Conservation (phyloP, 83 land plant genomes). For the Thuja plicata region DNA sequence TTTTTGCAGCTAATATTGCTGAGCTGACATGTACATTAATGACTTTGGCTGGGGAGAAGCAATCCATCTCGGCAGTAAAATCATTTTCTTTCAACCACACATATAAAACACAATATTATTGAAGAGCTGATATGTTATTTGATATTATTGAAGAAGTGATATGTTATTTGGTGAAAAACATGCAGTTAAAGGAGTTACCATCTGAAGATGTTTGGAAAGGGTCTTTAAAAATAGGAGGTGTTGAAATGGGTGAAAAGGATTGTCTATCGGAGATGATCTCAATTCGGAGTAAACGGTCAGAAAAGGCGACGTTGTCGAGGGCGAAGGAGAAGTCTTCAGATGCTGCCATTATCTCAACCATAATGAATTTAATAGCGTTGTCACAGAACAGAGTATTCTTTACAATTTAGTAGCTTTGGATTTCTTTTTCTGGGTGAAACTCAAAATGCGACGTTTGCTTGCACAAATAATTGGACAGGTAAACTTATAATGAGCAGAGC, state of each 20-base stretch:
- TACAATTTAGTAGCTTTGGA: too few relatives aligned
- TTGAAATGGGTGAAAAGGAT: not conserved
- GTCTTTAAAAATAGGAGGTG: not conserved
- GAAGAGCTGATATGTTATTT: too few relatives aligned
- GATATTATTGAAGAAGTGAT: too few relatives aligned
- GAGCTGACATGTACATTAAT: slow-evolving; percentile 50
- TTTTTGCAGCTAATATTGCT: slow-evolving; percentile 55
- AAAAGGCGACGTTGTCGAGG: not conserved
- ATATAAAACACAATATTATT: too few relatives aligned
- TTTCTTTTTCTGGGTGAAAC: too few relatives aligned
- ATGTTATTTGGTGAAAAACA: too few relatives aligned
- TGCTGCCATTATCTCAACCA: not conserved
- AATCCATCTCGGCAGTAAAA: too few relatives aligned
- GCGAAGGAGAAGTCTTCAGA: not conserved
- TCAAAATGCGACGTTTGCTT: too few relatives aligned
- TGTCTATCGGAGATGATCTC: not conserved
- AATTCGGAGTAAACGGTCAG: not conserved
- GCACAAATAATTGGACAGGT: too few relatives aligned
- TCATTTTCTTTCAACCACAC: not conserved
- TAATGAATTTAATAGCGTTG: not conserved
- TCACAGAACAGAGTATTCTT: not conserved
- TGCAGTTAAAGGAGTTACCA: not conserved
- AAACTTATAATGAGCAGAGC: too few relatives aligned
- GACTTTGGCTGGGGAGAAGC: slow-evolving; percentile 17
- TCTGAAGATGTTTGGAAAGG: not conserved